These are phyloP conservation scores for Hypoxylon sp. DNA, from an alignment of 2,329 filamentous ascomycete genomes.

Conservation along the genomic window DNA sequence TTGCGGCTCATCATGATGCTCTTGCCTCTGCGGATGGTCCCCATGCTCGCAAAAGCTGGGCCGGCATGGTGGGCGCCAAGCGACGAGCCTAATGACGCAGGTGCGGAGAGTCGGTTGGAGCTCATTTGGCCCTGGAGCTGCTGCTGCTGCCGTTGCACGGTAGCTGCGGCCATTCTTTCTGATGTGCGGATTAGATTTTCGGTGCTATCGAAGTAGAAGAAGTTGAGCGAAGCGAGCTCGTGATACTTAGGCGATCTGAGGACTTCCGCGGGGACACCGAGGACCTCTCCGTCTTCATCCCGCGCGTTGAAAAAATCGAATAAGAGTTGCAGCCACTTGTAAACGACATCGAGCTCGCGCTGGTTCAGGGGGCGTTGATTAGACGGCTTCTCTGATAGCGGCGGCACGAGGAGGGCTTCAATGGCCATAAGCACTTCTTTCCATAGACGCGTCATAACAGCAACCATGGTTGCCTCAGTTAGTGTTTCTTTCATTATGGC, in stretches of 20 bases:
- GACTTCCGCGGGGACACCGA: slow-evolving; percentile 90
- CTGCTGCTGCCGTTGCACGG: slow-evolving; percentile 80
- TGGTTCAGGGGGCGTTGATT: slow-evolving; percentile 85
- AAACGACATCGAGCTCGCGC: slow-evolving; percentile 94
- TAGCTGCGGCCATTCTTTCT: slow-evolving; percentile 93
- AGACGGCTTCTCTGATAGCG: slow-evolving; percentile 93
- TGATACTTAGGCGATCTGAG: slow-evolving; percentile 98
- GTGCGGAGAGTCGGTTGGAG: slow-evolving; percentile 78
- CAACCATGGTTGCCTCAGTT: slow-evolving; percentile 95
- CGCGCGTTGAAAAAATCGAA: slow-evolving; percentile 96
- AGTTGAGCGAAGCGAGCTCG: slow-evolving; percentile 95
- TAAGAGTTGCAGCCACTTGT: slow-evolving; percentile 91
- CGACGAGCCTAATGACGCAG: slow-evolving; percentile 64
- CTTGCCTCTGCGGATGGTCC: slow-evolving; percentile 76
- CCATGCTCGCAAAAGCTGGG: slow-evolving; percentile 74
- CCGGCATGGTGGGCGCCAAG: slow-evolving; percentile 66
- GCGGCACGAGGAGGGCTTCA: slow-evolving; percentile 90
- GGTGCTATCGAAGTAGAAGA: slow-evolving; percentile 97
- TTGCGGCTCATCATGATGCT: slow-evolving; percentile 96
- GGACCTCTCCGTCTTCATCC: slow-evolving; percentile 85
- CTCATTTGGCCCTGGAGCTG: slow-evolving; percentile 69
- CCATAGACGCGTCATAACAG: slow-evolving; percentile 98
- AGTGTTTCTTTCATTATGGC: slow-evolving; percentile 98
- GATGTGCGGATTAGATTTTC: slow-evolving; percentile 94
- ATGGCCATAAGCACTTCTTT: slow-evolving; percentile 96